Base-by-base conservation (phyloP, 2,329 filamentous ascomycete genomes). In the Pestalotiopsis sp. region DNA sequence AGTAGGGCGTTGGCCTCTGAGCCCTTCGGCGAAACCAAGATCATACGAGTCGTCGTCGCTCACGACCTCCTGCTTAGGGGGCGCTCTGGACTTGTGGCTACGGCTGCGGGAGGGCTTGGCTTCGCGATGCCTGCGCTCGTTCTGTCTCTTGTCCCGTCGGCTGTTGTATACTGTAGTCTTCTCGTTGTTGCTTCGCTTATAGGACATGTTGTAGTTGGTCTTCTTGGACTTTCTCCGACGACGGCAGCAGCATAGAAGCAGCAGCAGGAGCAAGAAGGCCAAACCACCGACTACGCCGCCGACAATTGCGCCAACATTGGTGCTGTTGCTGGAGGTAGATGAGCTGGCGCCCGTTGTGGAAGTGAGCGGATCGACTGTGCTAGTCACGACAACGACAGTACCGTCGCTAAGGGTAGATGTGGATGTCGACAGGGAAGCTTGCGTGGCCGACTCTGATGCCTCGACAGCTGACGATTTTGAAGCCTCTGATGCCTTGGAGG, bases 401-500 rank as follows among this genome's bases (percentile, higher is more conserved):
- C 61, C 61, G 31, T 61, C 59, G 31, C 59, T 61, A 9, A 61
- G 14, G 12, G 56, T 58, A 13, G 56, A n/a, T 4, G 59, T 61
- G 9, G 59, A 36, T 13, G n/a, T 38, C 3, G 59, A 61, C 59
- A 36, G 25, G 12, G 4, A 25, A 4, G 57, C 23, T 31, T 9
- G 23, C 7, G 23, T 14, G 7, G 59, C 25, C 25, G 61, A 45
- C 61, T 64, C 25, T 49, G 61, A 64, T 3, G 61, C 59, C 20
- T 61, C 59, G 17, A 31, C 38, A 71, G 65, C 68, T 66, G 57
- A 39, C 56, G 36, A 31, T 6, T 31, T 31, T 31, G 27, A 31
- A 5, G 27, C 27, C 27, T 31, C 27, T 31, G 27, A 64, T 49
- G 71, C 66, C 0, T 71, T 68, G 9, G 72, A 69, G 25, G 68